Percentiles rank a stretch among this genome's conserved stretches.
phyloP scores from a whole-genome alignment of 208 protist genomes.

The Trypanosoma rangeli region DNA sequence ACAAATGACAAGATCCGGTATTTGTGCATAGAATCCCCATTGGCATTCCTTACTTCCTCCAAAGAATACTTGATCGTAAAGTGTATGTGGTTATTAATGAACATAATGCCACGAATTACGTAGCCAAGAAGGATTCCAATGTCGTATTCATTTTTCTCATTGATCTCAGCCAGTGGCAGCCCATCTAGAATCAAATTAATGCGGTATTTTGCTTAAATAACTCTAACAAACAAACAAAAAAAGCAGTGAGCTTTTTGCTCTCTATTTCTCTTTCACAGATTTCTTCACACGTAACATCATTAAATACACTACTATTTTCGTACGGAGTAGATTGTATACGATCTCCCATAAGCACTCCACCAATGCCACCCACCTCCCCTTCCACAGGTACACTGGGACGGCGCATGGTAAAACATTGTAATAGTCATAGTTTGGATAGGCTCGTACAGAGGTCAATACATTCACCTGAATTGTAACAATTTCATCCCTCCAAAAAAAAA shows the following conservation, averaged over 20 bases:
- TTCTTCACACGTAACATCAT: constrained; percentile 30
- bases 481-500: constrained; percentile 10
- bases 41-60: constrained; percentile 10
- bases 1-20: constrained; percentile 54
- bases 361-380: constrained; percentile 82
- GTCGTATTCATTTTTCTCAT: constrained; percentile 18
- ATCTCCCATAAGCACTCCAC: constrained; percentile 91
- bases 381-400: constrained; percentile 31
- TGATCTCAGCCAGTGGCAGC: constrained; percentile 35
- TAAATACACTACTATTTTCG: constrained; percentile 21
- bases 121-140: constrained; percentile 30
- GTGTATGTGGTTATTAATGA: constrained; percentile 47
- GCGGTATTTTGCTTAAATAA: constrained; percentile 35
- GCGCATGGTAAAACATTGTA: constrained; percentile 85
- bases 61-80: constrained; percentile 38
- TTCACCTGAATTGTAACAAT: constrained; percentile 66
- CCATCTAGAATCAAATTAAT: constrained; percentile 48
- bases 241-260: constrained; percentile 22
- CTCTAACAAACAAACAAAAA: constrained; percentile 29
- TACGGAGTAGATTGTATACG: constrained; percentile 89
- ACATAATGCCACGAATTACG: constrained; percentile 3
- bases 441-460: constrained; percentile 80
- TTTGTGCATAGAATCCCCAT: constrained; percentile 10
- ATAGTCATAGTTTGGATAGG: constrained; percentile 91
- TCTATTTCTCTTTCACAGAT: constrained; percentile 23